Percentiles rank a stretch among this genome's conserved stretches.
Conservation (phyloP, 2,329 filamentous ascomycete genomes). For the Colletotrichum liaoningense region DNA sequence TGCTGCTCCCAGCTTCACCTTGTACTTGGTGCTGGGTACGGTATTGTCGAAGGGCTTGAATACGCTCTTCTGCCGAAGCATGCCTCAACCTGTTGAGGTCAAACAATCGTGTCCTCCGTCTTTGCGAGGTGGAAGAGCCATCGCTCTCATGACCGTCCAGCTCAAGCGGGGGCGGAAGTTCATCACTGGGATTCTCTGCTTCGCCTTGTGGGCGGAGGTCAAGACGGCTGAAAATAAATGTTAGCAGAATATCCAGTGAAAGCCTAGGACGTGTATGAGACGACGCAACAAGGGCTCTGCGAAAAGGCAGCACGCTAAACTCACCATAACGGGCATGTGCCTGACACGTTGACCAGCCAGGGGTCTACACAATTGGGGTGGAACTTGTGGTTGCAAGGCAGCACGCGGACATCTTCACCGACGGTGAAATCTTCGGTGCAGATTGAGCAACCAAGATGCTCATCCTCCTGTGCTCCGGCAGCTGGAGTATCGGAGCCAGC, state of each 20-base stretch:
- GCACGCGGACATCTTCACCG: slow-evolving; percentile 74
- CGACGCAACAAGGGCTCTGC: neutral
- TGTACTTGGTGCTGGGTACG: slow-evolving; percentile 51
- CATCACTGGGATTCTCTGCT: slow-evolving; percentile 40
- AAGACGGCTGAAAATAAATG: slow-evolving; percentile 57
- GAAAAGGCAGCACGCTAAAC: slow-evolving; percentile 42
- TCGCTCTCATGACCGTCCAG: slow-evolving; percentile 51
- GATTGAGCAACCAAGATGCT: slow-evolving; percentile 71
- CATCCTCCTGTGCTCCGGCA: slow-evolving; percentile 41
- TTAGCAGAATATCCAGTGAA: slow-evolving; percentile 34
- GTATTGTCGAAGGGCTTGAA: slow-evolving; percentile 66
- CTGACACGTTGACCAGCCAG: slow-evolving; percentile 77
- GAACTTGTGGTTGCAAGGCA: slow-evolving; percentile 76
- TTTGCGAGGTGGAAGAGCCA: slow-evolving; percentile 46
- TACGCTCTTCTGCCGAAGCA: slow-evolving; percentile 71
- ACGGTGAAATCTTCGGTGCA: slow-evolving; percentile 77
- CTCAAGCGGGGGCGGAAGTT: slow-evolving; percentile 54
- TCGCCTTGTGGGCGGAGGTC: slow-evolving; percentile 58
- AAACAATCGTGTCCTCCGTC: slow-evolving; percentile 63
- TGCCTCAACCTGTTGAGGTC: slow-evolving; percentile 68
- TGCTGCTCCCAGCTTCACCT: neutral
- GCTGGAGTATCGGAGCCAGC: neutral
- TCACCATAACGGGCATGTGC: slow-evolving; percentile 77
- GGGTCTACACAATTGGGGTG: slow-evolving; percentile 77
- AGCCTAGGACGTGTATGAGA: neutral